Conservation (phyloP, 257 asterid species). For the Lantana camara region DNA sequence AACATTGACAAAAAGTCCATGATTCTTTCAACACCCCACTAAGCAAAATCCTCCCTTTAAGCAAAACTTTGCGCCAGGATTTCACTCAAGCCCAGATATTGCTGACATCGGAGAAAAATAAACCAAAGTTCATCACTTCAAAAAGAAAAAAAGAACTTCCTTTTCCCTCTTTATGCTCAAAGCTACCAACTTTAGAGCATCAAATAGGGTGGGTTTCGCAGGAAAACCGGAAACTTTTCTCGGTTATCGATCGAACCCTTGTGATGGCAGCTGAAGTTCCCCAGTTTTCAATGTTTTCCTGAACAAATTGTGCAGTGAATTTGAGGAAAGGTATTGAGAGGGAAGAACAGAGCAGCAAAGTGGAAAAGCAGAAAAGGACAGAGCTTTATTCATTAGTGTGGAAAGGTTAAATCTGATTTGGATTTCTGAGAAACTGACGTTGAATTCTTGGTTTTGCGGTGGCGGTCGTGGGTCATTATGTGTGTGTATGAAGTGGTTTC, state of each 20-base stretch:
- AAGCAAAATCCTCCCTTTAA: constrained; percentile 30
- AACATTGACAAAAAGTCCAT: constrained; percentile 50
- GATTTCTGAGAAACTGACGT: constrained; percentile 2
- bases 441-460: constrained; percentile 22
- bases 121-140: constrained; percentile 4
- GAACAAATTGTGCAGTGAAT: constrained; percentile 14
- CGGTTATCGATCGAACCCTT: constrained; percentile 16
- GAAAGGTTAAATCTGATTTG: constrained; percentile 21
- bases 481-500: background rate
- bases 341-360: constrained; percentile 14
- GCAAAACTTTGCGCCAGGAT: background rate
- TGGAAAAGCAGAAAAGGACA: constrained; percentile 16
- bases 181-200: constrained; percentile 14
- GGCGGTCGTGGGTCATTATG: background rate
- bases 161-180: background rate
- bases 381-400: constrained; percentile 12
- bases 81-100: background rate
- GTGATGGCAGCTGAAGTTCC: constrained; percentile 2
- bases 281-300: background rate
- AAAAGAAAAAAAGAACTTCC: background rate
- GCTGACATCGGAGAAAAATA: constrained; percentile 7
- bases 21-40: constrained; percentile 10
- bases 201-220: background rate
- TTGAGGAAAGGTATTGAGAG: constrained; percentile 19
- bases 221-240: background rate